Evolutionary conservation across 2,329 filamentous ascomycete species (phyloP).

Genomic region (Venturia carpophila): DNA sequence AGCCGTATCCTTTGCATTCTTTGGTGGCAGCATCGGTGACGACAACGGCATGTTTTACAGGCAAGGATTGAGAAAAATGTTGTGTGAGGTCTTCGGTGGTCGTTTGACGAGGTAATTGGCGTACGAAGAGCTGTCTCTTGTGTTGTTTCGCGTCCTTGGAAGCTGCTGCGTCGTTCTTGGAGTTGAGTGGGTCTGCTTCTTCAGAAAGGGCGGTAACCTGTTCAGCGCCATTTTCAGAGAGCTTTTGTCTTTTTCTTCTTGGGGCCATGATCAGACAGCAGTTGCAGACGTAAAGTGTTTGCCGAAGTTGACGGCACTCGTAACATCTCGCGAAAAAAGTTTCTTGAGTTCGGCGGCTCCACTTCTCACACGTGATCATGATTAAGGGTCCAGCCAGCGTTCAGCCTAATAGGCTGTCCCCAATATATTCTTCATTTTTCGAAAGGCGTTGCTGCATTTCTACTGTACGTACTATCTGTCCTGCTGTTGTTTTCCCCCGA

Average conservation of each 20-base stretch:
- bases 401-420: neutral
- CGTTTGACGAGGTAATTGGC: slow-evolving; percentile 67
- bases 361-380: neutral
- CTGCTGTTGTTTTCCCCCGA: too few species aligned
- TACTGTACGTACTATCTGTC: too few species aligned
- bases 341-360: neutral
- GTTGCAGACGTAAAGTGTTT: neutral
- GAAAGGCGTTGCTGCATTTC: too few species aligned
- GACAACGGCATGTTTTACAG: slow-evolving; percentile 92
- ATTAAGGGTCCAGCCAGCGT: neutral
- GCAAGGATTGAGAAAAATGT: slow-evolving; percentile 89
- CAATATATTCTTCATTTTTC: too few species aligned
- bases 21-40: slow-evolving; percentile 82
- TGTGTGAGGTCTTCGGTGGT: slow-evolving; percentile 78
- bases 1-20: slow-evolving; percentile 83
- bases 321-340: slow-evolving; percentile 3
- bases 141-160: slow-evolving; percentile 23
- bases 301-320: neutral
- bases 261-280: slow-evolving; percentile 29
- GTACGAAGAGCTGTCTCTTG: slow-evolving; percentile 66
- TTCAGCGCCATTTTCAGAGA: slow-evolving; percentile 33
- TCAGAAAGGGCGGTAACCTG: slow-evolving; percentile 27
- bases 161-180: slow-evolving; percentile 17
- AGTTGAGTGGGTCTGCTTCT: slow-evolving; percentile 20
- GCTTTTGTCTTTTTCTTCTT: slow-evolving; percentile 34